These are phyloP conservation scores for Vicia villosa DNA, from an alignment of 306 rosid species.

Conservation along the genomic window DNA sequence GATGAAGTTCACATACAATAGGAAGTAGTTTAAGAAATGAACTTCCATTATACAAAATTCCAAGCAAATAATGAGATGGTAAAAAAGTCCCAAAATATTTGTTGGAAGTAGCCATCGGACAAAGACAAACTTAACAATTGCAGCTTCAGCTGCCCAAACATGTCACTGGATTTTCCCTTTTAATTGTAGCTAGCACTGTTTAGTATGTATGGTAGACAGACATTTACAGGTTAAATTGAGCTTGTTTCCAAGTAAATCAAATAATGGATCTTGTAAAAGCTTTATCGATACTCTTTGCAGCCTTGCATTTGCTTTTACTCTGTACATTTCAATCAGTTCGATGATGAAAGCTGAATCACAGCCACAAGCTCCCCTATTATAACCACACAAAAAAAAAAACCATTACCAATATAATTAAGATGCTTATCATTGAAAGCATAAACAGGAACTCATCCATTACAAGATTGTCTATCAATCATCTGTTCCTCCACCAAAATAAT, in stretches of 20 bases:
- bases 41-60: slow-evolving; percentile 31
- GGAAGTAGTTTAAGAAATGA: slow-evolving; percentile 23
- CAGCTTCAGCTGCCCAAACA: slow-evolving; percentile 21
- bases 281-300: slow-evolving; percentile 18
- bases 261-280: slow-evolving; percentile 30
- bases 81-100: slow-evolving; percentile 24
- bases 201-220: slow-evolving; percentile 28
- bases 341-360: slow-evolving; percentile 31
- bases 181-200: slow-evolving; percentile 22
- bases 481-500: neutral
- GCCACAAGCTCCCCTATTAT: slow-evolving; percentile 35
- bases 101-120: slow-evolving; percentile 20
- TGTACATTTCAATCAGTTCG: slow-evolving; percentile 40
- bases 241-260: neutral
- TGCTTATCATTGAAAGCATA: slow-evolving; percentile 5
- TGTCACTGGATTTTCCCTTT: slow-evolving; percentile 11
- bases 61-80: slow-evolving; percentile 10
- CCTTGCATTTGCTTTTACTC: slow-evolving; percentile 40
- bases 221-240: slow-evolving; percentile 39
- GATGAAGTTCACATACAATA: neutral
- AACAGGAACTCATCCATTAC: slow-evolving; percentile 6
- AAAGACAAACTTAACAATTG: slow-evolving; percentile 18
- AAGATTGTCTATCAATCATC: neutral
- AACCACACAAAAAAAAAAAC: neutral
- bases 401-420: slow-evolving; percentile 29